These are phyloP conservation scores for Calendula officinalis DNA, from an alignment of 129 eudicot genomes.

Conservation along the genomic window DNA sequence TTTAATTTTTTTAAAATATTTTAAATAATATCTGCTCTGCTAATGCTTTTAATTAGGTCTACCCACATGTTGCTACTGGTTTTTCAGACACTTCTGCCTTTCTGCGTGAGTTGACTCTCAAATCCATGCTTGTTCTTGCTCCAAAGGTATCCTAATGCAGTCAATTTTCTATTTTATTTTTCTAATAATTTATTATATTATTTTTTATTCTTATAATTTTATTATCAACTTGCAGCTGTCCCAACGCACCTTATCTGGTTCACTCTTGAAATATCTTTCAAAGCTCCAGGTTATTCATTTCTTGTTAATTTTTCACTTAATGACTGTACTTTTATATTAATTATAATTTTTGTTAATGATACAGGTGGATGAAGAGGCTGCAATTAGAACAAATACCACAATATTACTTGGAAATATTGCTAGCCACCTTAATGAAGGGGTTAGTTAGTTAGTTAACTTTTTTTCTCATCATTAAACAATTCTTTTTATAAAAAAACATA, in stretches of 20 bases:
- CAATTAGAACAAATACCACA: slow-evolving; percentile 95
- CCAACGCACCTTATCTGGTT: slow-evolving; percentile 87
- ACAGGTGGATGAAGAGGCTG: slow-evolving; percentile 98
- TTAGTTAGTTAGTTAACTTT: slow-evolving; percentile 36
- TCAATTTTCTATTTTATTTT: neutral
- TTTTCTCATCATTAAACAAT: slow-evolving; percentile 10
- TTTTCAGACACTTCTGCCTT: slow-evolving; percentile 95
- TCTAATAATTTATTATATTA: neutral
- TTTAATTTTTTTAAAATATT: neutral
- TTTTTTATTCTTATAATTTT: neutral
- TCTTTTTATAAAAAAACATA: slow-evolving; percentile 1
- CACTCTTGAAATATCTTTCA: slow-evolving; percentile 88
- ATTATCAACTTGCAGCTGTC: slow-evolving; percentile 64
- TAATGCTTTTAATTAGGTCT: slow-evolving; percentile 54
- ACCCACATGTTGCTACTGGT: slow-evolving; percentile 91
- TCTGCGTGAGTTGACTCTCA: slow-evolving; percentile 87
- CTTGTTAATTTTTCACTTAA: neutral
- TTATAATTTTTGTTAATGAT: neutral
- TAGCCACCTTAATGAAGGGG: slow-evolving; percentile 95
- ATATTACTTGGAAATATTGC: slow-evolving; percentile 96
- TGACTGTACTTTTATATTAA: slow-evolving; percentile 8
- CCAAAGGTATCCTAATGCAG: slow-evolving; percentile 64
- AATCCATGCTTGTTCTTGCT: slow-evolving; percentile 98
- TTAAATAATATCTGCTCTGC: neutral
- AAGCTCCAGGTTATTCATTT: slow-evolving; percentile 73